phyloP scores from a whole-genome alignment of 2,329 filamentous ascomycete genomes.

The Ophiostoma sp. region DNA sequence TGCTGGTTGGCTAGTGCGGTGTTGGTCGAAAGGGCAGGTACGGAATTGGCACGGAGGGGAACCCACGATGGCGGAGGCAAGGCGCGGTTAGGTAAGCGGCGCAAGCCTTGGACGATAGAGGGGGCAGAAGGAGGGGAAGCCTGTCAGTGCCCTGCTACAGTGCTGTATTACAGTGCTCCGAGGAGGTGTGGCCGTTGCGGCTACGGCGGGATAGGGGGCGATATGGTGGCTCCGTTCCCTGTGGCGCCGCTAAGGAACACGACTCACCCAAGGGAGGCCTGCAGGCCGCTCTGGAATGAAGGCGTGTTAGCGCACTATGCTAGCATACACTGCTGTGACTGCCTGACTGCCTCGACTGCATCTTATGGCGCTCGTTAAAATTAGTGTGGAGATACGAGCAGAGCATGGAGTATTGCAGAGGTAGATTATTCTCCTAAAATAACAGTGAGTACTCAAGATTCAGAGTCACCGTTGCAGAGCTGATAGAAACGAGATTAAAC shows the following conservation, averaged over 20 bases:
- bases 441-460: not conserved
- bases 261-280: not conserved
- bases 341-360: too few species aligned
- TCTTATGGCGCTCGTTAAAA: not conserved
- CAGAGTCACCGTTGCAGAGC: conserved; percentile 6
- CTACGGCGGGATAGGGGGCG: not conserved
- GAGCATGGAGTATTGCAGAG: conserved; percentile 4
- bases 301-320: not conserved
- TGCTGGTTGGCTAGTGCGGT: not conserved
- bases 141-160: too few species aligned
- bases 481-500: not conserved
- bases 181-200: not conserved
- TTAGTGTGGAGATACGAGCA: conserved; percentile 8
- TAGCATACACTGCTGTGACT: not conserved
- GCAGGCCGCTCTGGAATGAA: not conserved
- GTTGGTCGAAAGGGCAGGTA: not conserved
- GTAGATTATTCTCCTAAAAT: not conserved
- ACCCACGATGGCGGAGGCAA: not conserved
- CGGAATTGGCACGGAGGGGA: not conserved
- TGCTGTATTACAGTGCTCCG: not conserved
- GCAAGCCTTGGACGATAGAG: not conserved
- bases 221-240: not conserved
- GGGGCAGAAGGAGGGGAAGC: not conserved
- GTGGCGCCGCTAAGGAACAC: not conserved
- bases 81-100: not conserved